These are phyloP conservation scores for Scutellaria baicalensis DNA, from an alignment of 257 asterid genomes.

Conservation along the genomic window DNA sequence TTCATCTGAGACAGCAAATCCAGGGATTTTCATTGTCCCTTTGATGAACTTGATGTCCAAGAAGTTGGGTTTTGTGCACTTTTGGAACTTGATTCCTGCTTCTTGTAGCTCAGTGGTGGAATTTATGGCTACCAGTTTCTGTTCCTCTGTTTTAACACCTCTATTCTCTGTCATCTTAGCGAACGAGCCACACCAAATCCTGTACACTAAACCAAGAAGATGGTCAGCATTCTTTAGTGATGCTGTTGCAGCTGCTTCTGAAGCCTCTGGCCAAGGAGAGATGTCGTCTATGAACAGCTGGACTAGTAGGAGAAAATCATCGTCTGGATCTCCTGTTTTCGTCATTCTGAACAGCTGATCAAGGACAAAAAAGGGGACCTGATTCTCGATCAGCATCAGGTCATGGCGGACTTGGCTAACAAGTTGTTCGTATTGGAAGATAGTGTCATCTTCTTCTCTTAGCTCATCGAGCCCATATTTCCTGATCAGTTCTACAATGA, in stretches of 20 bases:
- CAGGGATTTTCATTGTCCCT: constrained; percentile 26
- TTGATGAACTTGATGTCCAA: constrained; percentile 24
- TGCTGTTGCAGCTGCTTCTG: background rate
- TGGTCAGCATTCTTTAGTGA: background rate
- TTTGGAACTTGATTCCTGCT: constrained; percentile 20
- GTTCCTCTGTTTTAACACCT: background rate
- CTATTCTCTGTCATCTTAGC: background rate
- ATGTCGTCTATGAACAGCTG: constrained; percentile 18
- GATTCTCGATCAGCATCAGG: constrained; percentile 36
- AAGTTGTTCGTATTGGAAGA: constrained; percentile 16
- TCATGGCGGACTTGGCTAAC: constrained; percentile 15
- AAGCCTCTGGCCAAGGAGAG: constrained; percentile 18
- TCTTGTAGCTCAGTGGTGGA: constrained; percentile 24
- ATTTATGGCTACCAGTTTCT: constrained; percentile 8
- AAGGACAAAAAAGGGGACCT: constrained; percentile 36
- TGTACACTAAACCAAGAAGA: constrained; percentile 23
- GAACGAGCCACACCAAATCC: constrained; percentile 20
- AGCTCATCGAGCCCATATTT: background rate
- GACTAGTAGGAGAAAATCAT: constrained; percentile 13
- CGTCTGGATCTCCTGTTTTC: constrained; percentile 19
- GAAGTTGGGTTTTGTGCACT: background rate
- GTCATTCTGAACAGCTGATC: constrained; percentile 22
- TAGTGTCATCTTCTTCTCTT: constrained; percentile 2
- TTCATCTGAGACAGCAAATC: constrained; percentile 14
- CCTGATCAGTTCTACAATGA: constrained; percentile 29